These are phyloP conservation scores for Moniliella sp. DNA, from an alignment of 1,284 basidiomycete species.

Conservation along the genomic window DNA sequence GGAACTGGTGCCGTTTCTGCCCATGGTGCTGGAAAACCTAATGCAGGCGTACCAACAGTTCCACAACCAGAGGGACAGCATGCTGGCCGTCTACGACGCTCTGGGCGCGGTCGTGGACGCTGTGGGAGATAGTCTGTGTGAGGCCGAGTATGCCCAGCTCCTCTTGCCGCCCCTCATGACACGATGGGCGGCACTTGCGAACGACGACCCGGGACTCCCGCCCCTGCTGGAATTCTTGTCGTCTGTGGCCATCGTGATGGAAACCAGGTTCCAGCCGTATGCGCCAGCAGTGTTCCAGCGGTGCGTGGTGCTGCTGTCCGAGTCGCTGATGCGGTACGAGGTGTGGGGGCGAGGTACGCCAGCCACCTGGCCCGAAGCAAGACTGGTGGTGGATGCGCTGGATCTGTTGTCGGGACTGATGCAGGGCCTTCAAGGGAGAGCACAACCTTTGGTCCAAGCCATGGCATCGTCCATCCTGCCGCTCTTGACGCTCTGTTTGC, in stretches of 20 bases:
- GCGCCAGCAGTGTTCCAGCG: constrained; percentile 79
- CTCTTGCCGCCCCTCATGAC: constrained; percentile 83
- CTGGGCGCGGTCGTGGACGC: constrained; percentile 92
- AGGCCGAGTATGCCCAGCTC: constrained; percentile 68
- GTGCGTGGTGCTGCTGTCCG: constrained; percentile 46
- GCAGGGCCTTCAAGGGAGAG: constrained; percentile 62
- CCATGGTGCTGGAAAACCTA: constrained; percentile 77
- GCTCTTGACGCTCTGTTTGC: constrained; percentile 23
- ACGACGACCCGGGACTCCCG: constrained; percentile 77
- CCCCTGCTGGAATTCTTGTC: constrained; percentile 77
- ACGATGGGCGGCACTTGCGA: constrained; percentile 66
- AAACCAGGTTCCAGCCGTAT: constrained; percentile 67
- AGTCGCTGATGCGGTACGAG: too few species aligned
- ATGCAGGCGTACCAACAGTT: constrained; percentile 93
- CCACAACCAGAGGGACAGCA: constrained; percentile 97
- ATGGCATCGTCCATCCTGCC: constrained; percentile 21
- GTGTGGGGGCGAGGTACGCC: too few species aligned
- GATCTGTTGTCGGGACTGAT: constrained; percentile 85
- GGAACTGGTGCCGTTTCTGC: constrained; percentile 73
- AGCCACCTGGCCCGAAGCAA: constrained; percentile 12
- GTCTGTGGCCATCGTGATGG: constrained; percentile 87
- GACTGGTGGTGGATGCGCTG: constrained; percentile 65
- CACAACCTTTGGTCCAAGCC: constrained; percentile 15
- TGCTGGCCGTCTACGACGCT: constrained; percentile 92
- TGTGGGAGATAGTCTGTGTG: constrained; percentile 66